Evolutionary conservation across 208 protist genomes (phyloP), one percentile per base, ranked within the genome.

Genomic region (Acanthamoeba culbertsoni): DNA sequence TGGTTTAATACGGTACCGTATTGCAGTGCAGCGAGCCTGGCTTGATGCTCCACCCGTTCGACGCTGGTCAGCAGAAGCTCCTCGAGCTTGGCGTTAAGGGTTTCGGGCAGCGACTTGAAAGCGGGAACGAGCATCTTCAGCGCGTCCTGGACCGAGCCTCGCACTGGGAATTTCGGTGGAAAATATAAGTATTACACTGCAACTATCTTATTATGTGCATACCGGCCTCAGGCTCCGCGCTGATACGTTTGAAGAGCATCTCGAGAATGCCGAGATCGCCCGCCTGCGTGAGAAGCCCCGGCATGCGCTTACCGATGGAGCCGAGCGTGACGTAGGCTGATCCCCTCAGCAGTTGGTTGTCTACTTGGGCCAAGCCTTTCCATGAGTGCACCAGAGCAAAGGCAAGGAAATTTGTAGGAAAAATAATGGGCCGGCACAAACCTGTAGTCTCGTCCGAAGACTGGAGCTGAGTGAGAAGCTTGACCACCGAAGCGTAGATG

Each of bases 61-160:
- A 91, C 84, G n/a, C 84, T 55, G 71, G 42, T 31, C 20, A 82
- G 71, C 3, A 82, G 16, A 0, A 82, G 71, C 26, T 26, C 33
- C 71, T 82, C 71, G n/a, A 82, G 37, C 71, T 82, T 82, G 43
- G 71, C 42, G 43, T 55, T 53, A n/a, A 82, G 43, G 26, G 37
- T n/a, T 37, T 82, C 71, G 42, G 35, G 6, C 1, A 82, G 71
- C 5, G 71, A 53, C 31, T 91, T 91, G 37, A 91, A 91, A 3
- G 84, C 84, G 5, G 84, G 84, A 18, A 91, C 46, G 26, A 91
- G 59, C 84, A 91, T 31, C 59, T 91, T 91, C 12, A 93, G 88
- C 16, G 88, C 88, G 16, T 93, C 88, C 43, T 93, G 88, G 2
- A 93, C 88, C 43, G 62, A 55, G 18, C 63, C 57, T 51, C 88